Evolutionary conservation across 2,329 filamentous ascomycete genomes (phyloP), one percentile per base, ranked within the genome.

Genomic region (Colletotrichum sojae): DNA sequence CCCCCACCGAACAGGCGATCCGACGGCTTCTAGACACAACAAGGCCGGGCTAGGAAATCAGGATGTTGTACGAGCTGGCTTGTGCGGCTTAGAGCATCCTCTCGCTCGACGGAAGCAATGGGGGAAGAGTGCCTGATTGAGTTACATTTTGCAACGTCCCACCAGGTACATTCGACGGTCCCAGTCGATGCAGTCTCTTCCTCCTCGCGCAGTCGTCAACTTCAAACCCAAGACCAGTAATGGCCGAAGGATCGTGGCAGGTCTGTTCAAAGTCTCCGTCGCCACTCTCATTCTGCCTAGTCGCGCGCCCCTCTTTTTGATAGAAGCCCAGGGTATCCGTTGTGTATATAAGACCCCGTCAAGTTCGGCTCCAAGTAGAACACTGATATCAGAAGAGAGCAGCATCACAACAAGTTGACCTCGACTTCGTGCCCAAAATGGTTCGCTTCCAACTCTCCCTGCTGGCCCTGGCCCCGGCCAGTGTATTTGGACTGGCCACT

Each of bases 401-500:
- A 43, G 40, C 16, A 15, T 43, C 40, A 15, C 40, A 43, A 15
- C 13, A 43, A 43, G 40, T 15, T 16, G 43, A 15, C 16, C 45
- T 20, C 45, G 18, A 18, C 18, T 15, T 46, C 39, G 36, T 12
- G 16, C 8, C 25, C 25, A 15, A 9, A 16, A 68, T 65, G 66
- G 31, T 40, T 22, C 22, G 46, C 27, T 36, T 20, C 22, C 40
- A 15, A 36, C 31, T 65, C 18, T 43, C 61, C n/a, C 54, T 65
- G 31, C 27, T 65, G 13, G 54, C 66, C 22, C 20, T 57, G 25
- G 59, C 22, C 18, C 64, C 64, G 43, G 61, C 53, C 40, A 39
- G 65, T 15, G 52, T 65, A 20, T 27, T 59, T 27, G 39, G 61
- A 39, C 54, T 68, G n/a, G 61, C 40, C 15, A 48, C 48, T 15